Percentiles rank a stretch among this genome's conserved stretches.
These are phyloP conservation scores for Chloranthus sessilifolius DNA, from an alignment of 164 flowering plant genomes.

Conservation along the genomic window DNA sequence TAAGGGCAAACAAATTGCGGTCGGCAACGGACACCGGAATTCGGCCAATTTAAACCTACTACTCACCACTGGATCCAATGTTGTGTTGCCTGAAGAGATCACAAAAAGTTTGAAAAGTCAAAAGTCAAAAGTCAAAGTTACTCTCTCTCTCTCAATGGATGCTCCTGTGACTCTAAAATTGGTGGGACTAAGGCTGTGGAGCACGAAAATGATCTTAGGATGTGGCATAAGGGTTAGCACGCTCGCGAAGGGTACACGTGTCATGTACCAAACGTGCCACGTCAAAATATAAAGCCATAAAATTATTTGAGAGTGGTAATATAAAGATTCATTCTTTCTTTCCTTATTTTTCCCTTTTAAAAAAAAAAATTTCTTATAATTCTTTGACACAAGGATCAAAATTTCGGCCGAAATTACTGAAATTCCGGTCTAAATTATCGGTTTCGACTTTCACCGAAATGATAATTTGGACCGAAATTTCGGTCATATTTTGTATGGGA, in stretches of 20 bases:
- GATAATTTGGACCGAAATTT: no score
- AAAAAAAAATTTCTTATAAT: no score
- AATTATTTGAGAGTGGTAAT: no score
- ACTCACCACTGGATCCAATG: constrained; percentile 13
- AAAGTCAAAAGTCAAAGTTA: constrained; percentile 4
- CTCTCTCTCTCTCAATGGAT: constrained; percentile 18
- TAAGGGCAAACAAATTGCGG: constrained; percentile 24
- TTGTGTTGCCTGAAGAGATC: constrained; percentile 27
- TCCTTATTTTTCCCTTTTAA: no score
- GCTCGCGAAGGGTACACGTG: constrained; percentile 17
- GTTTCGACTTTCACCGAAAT: no score
- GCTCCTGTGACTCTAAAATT: constrained; percentile 19
- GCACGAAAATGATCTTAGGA: constrained; percentile 15
- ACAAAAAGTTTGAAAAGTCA: constrained; percentile 19
- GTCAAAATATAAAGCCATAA: constrained; percentile 10
- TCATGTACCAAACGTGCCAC: constrained; percentile 32
- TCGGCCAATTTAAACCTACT: constrained; percentile 8
- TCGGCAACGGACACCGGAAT: constrained; percentile 17
- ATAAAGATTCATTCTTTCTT: no score
- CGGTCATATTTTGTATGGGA: no score
- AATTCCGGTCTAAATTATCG: no score
- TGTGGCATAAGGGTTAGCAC: constrained; percentile 36
- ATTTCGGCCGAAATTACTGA: no score
- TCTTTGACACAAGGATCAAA: no score
- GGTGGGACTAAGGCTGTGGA: constrained; percentile 14